phyloP scores from a whole-genome alignment of 2,329 filamentous ascomycete genomes.

The Endoconidiophora polonica region DNA sequence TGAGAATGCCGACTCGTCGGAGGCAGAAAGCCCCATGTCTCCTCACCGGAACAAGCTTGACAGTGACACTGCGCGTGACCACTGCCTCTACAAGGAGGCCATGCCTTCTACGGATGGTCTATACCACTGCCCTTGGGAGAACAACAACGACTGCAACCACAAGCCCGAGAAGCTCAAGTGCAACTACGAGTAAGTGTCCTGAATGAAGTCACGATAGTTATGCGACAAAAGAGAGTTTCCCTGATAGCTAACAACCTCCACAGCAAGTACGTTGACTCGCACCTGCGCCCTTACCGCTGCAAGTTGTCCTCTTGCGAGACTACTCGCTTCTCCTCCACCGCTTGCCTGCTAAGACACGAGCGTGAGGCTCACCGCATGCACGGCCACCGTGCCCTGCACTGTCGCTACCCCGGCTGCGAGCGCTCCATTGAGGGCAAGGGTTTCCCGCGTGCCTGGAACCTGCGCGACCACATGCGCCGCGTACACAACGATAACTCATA shows the following conservation, averaged over 20 bases:
- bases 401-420: constrained; percentile 75
- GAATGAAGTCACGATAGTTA: too few relatives aligned
- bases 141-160: constrained; percentile 59
- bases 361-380: constrained; percentile 92
- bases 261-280: constrained; percentile 95
- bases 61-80: constrained; percentile 43
- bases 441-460: constrained; percentile 90
- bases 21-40: background rate
- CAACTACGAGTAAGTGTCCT: constrained; percentile 76
- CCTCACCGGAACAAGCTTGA: constrained; percentile 32
- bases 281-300: constrained; percentile 92
- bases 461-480: constrained; percentile 91
- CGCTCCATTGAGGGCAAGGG: constrained; percentile 67
- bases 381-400: constrained; percentile 83
- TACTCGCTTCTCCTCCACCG: constrained; percentile 84
- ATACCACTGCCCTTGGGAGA: constrained; percentile 85
- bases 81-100: constrained; percentile 55
- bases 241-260: constrained; percentile 1
- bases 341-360: constrained; percentile 85
- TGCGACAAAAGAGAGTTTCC: background rate
- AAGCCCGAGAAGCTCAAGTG: constrained; percentile 93
- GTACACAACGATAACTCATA: constrained; percentile 54
- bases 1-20: constrained; percentile 13
- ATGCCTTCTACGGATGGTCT: constrained; percentile 54
- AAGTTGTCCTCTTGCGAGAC: constrained; percentile 71